These are phyloP conservation scores for Tephrocybe sp. DNA, from an alignment of 768 basidiomycete species.

Conservation along the genomic window DNA sequence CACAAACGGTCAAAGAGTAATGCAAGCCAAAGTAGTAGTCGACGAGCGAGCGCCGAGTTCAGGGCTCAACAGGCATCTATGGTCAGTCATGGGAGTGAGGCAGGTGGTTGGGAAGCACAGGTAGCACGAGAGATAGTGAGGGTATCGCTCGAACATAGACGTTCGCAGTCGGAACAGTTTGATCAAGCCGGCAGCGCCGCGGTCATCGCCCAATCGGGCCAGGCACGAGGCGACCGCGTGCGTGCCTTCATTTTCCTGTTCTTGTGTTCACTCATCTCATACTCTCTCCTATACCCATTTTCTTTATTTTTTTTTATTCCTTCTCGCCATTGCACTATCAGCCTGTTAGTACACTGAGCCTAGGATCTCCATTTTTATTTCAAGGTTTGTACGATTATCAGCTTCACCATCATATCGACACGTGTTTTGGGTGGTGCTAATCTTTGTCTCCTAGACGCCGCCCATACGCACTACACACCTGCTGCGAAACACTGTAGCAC, in stretches of 20 bases:
- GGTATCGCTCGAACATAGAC: conserved; percentile 36
- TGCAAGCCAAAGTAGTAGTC: conserved; percentile 29
- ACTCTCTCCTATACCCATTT: conserved; percentile 25
- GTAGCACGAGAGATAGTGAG: conserved; percentile 55
- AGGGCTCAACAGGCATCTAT: conserved; percentile 45
- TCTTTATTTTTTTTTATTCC: conserved; percentile 21
- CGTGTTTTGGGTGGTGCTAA: conserved; percentile 17
- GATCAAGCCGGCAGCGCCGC: conserved; percentile 3
- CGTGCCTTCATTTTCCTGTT: conserved; percentile 22
- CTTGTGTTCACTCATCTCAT: conserved; percentile 22
- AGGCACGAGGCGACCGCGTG: conserved; percentile 40
- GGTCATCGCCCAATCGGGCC: conserved; percentile 27
- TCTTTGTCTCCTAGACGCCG: conserved; percentile 25
- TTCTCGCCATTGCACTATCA: conserved; percentile 22
- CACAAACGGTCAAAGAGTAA: conserved; percentile 31
- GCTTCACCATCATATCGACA: conserved; percentile 5
- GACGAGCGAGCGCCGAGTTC: conserved; percentile 59
- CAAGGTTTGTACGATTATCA: conserved; percentile 26
- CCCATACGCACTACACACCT: conserved; percentile 31
- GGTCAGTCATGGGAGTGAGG: conserved; percentile 23
- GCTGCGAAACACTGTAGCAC: conserved; percentile 23
- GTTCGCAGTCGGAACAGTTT: conserved; percentile 11
- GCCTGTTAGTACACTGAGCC: conserved; percentile 21
- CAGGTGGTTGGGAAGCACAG: conserved; percentile 54
- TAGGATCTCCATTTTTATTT: conserved; percentile 39